A percentile compares a stretch with the other conserved stretches of the same genome.
These are phyloP conservation scores for slime mould (Dictyostelium discoideum) DNA, from an alignment of 78 protist genomes.

Conservation along the genomic window DNA sequence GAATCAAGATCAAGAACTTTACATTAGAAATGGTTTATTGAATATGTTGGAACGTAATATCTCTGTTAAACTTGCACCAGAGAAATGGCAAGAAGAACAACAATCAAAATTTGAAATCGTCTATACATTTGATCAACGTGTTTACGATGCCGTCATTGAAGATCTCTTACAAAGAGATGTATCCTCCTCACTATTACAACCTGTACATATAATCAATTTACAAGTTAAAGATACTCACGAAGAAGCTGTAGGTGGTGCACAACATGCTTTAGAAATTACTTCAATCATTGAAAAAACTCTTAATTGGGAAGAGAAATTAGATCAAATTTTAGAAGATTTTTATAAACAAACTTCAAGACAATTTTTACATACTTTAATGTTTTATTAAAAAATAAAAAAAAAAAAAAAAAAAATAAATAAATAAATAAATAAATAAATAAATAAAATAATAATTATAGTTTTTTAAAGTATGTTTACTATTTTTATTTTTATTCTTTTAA, in stretches of 20 bases:
- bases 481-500: not conserved
- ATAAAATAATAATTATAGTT: not conserved
- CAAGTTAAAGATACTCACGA: slow-evolving; percentile 81
- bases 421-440: too few relatives aligned
- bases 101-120: slow-evolving; percentile 59
- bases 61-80: slow-evolving; percentile 83
- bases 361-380: slow-evolving; percentile 53
- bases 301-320: slow-evolving; percentile 32
- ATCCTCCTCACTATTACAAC: not conserved
- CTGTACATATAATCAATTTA: slow-evolving; percentile 72
- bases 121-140: slow-evolving; percentile 79
- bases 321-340: slow-evolving; percentile 53
- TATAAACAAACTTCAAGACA: slow-evolving; percentile 49
- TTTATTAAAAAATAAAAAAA: slow-evolving; percentile 11
- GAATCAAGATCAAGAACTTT: slow-evolving; percentile 49
- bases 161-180: slow-evolving; percentile 57
- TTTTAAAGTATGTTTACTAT: not conserved
- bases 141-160: slow-evolving; percentile 76
- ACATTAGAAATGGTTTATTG: slow-evolving; percentile 85
- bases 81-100: slow-evolving; percentile 81
- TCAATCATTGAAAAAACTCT: not conserved
- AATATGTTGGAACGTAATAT: slow-evolving; percentile 87
- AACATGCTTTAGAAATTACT: slow-evolving; percentile 45
- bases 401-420: not conserved
- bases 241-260: slow-evolving; percentile 83